Evolutionary conservation across 352 stramenopile genomes (phyloP), one percentile per base, ranked within the genome.

Genomic region (Phytophthora hybrid): DNA sequence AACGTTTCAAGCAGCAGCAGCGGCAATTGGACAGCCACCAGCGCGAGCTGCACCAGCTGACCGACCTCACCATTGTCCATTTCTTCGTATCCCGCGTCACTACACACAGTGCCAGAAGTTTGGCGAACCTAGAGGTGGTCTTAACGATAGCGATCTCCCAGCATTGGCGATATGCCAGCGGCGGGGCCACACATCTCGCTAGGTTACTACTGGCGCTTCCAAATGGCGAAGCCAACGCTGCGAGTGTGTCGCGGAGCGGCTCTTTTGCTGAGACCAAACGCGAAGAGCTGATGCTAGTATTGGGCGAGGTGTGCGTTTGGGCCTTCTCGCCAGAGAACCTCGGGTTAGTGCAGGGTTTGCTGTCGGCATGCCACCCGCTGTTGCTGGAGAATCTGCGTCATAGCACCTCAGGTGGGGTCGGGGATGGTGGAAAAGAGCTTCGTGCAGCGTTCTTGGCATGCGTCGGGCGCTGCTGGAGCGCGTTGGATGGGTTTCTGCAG

Each of bases 231-330:
- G 32, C 26, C 18, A 23, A 44, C 31, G 31, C 23, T 37, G 19
- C 41, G 16, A 61, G 49, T 13, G 29, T 3, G 31, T 34, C 63
- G 49, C 39, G n/a, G 10, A 55, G 19, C 26, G 39, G 11, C 14
- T 59, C 11, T 11, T 11, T 51, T 18, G 23, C 39, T 10, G 13
- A 62, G n/a, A 41, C 9, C 8, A 54, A 63, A 47, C 32, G 66
- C 10, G 70, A 79, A 8, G 68, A 80, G n/a, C 59, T 84, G 52
- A 59, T 80, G 58, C 49, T 78, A 8, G n/a, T 78, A 21, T 58
- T 84, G 65, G 44, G 54, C 9, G 78, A 80, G 54, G 63, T 84
- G 18, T 66, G 59, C 19, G 66, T 84, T 39, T 84, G 74, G 74
- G 52, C 69, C 39, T 71, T 84, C 1, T 70, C 71, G 8, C 54